Percentiles rank a stretch among this genome's conserved stretches.
phyloP scores from a whole-genome alignment of 2,329 filamentous ascomycete species.

The Myrmaecium sp. region DNA sequence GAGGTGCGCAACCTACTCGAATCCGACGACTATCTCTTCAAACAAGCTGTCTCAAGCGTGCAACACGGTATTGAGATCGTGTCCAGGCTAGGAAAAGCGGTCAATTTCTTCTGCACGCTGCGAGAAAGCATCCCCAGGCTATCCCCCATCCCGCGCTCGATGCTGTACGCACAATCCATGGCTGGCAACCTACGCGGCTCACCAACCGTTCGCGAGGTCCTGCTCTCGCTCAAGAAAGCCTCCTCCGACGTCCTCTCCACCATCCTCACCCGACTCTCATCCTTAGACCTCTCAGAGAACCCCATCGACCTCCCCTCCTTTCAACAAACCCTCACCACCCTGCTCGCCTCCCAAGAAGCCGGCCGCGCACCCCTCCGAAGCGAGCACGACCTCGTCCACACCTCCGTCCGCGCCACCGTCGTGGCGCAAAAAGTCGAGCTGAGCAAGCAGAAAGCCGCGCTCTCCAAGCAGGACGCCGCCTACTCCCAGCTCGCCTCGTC shows the following conservation, averaged over 20 bases:
- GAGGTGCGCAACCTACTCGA: conserved; percentile 39
- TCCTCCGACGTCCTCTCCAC: conserved; percentile 34
- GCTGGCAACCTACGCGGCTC: conserved; percentile 36
- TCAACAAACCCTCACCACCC: not conserved
- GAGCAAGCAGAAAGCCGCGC: conserved; percentile 53
- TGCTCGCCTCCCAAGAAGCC: conserved; percentile 4
- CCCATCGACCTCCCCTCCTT: conserved; percentile 1
- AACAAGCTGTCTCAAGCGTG: conserved; percentile 18
- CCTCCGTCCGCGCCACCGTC: conserved; percentile 57
- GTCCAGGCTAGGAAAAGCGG: too few species aligned
- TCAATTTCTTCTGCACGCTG: too few species aligned
- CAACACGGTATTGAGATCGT: conserved; percentile 25
- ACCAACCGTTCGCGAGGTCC: conserved; percentile 34
- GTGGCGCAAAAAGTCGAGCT: conserved; percentile 69
- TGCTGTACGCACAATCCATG: conserved; percentile 45
- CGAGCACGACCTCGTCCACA: conserved; percentile 55
- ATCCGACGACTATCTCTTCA: conserved; percentile 39
- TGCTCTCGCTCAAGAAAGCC: conserved; percentile 43
- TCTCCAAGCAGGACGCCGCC: conserved; percentile 53
- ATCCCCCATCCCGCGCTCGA: conserved; percentile 20
- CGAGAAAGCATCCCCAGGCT: conserved; percentile 21
- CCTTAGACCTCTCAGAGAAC: not conserved
- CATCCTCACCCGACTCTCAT: conserved; percentile 22
- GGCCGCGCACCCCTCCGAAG: conserved; percentile 40
- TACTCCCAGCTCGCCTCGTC: conserved; percentile 50